Evolutionary conservation across 179 eudicot genomes (phyloP).

Genomic region (Sideroxylon spinosum): DNA sequence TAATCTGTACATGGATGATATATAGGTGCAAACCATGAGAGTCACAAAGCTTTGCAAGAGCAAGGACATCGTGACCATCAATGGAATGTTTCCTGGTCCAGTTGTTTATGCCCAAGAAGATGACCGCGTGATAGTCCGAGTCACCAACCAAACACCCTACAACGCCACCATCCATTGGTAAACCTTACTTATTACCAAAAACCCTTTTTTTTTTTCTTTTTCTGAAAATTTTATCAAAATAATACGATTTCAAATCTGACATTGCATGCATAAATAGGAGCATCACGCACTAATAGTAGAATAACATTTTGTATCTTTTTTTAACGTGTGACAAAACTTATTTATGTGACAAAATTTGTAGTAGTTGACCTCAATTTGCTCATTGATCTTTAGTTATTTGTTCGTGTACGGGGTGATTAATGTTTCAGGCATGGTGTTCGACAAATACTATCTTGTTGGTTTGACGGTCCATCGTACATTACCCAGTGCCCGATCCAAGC

Average conservation of each 20-base stretch:
- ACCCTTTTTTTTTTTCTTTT: too few relatives aligned
- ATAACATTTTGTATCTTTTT: too few relatives aligned
- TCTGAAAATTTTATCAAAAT: too few relatives aligned
- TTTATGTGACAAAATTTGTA: background rate
- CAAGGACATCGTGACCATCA: slow-evolving; percentile 43
- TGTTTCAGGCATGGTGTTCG: slow-evolving; percentile 60
- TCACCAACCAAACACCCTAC: slow-evolving; percentile 54
- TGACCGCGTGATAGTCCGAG: slow-evolving; percentile 40
- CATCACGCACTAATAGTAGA: too few relatives aligned
- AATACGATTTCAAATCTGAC: too few relatives aligned
- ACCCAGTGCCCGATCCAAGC: slow-evolving; percentile 75
- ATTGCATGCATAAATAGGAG: too few relatives aligned
- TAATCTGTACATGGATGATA: background rate
- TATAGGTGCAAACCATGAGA: slow-evolving; percentile 47
- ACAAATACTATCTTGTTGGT: slow-evolving; percentile 58
- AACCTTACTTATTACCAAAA: background rate
- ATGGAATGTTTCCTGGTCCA: slow-evolving; percentile 65
- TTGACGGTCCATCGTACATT: slow-evolving; percentile 59
- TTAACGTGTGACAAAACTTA: too few relatives aligned
- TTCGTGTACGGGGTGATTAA: too few relatives aligned
- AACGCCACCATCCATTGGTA: slow-evolving; percentile 75
- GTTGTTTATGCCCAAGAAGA: slow-evolving; percentile 62
- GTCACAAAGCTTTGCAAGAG: slow-evolving; percentile 52
- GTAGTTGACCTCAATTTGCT: background rate
- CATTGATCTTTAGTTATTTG: background rate